Base-by-base conservation (phyloP, 306 rosid genomes). In the Echinosophora koreensis region DNA sequence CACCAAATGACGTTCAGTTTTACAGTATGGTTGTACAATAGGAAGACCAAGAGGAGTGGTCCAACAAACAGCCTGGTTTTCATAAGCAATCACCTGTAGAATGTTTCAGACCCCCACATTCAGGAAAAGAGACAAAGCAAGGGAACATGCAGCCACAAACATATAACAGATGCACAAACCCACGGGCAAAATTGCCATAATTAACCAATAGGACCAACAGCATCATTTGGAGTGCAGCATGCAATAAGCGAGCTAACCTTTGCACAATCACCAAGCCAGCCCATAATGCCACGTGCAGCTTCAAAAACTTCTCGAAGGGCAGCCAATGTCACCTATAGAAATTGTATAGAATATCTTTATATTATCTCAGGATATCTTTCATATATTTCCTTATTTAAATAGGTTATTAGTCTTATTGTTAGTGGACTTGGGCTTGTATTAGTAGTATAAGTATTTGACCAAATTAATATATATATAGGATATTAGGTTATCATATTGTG, bases 21-120 rank as follows among this genome's bases (percentile, higher is more conserved):
- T 90, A 79, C 82, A 86, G 85, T 89, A 92, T 60, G 97, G 96
- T 73, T 92, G 97, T 73, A 92, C 85, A 50, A 92, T 92, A 78
- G 97, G 97, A 82, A 92, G 96, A 80, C 96, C 97, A 22, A 92
- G 93, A 72, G 97, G 97, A 76, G 97, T 90, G 57, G 90, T 92
- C 93, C 97, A 92, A 52, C 83, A 78, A 77, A 92, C 97, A 75
- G 97, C 92, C 76, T 89, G 90, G 85, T 92, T 92, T 78, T 90
- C 94, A 61, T 80, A 77, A 73, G 94, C 90, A 82, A 92, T 89
- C 63, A 90, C 89, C 97, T 90, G 84, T 57, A 77, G 34, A 66
- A 81, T n/a, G 35, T 65, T 83, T 67, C 58, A 80, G 47, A 35
- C 18, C 44, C 27, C 67, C 63, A 35, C 15, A 70, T 41, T 49